phyloP scores from a whole-genome alignment of 2,329 filamentous ascomycete genomes.

The Exophiala sp. region DNA sequence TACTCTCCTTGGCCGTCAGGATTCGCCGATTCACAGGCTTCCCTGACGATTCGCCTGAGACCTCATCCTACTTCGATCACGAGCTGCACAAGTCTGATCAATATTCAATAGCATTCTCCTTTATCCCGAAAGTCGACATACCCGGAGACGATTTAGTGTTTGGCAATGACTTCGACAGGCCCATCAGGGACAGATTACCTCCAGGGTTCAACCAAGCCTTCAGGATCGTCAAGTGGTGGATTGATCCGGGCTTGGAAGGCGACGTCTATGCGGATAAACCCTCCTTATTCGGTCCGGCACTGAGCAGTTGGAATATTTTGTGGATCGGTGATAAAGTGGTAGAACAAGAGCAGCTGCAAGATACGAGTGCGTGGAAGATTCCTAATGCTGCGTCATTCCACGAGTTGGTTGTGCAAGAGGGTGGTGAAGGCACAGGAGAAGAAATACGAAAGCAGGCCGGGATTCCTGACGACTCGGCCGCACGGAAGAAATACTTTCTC shows the following conservation, averaged over 20 bases:
- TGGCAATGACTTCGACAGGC: slow-evolving; percentile 90
- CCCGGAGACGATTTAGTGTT: slow-evolving; percentile 72
- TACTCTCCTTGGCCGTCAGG: slow-evolving; percentile 68
- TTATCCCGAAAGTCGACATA: slow-evolving; percentile 64
- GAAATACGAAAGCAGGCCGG: slow-evolving; percentile 43
- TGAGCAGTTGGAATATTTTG: slow-evolving; percentile 74
- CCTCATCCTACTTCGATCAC: slow-evolving; percentile 70
- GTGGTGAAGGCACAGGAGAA: slow-evolving; percentile 54
- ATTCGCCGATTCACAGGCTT: slow-evolving; percentile 64
- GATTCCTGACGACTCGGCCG: slow-evolving; percentile 50
- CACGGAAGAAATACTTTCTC: slow-evolving; percentile 57
- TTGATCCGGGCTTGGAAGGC: slow-evolving; percentile 85
- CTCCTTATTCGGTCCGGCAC: slow-evolving; percentile 74
- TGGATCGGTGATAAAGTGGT: slow-evolving; percentile 43
- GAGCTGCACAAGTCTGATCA: slow-evolving; percentile 67
- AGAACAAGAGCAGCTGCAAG: slow-evolving; percentile 15
- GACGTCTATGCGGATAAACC: slow-evolving; percentile 83
- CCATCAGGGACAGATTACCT: slow-evolving; percentile 78
- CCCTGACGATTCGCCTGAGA: slow-evolving; percentile 61
- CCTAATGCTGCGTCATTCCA: slow-evolving; percentile 38
- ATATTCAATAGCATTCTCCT: slow-evolving; percentile 76
- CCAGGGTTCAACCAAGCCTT: slow-evolving; percentile 81
- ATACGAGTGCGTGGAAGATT: slow-evolving; percentile 24
- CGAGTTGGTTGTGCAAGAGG: slow-evolving; percentile 57
- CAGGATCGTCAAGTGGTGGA: slow-evolving; percentile 78